Percentiles rank a stretch among this genome's conserved stretches.
Conservation (phyloP, 495 filamentous ascomycete genomes). For the Penicillium pancosmium region DNA sequence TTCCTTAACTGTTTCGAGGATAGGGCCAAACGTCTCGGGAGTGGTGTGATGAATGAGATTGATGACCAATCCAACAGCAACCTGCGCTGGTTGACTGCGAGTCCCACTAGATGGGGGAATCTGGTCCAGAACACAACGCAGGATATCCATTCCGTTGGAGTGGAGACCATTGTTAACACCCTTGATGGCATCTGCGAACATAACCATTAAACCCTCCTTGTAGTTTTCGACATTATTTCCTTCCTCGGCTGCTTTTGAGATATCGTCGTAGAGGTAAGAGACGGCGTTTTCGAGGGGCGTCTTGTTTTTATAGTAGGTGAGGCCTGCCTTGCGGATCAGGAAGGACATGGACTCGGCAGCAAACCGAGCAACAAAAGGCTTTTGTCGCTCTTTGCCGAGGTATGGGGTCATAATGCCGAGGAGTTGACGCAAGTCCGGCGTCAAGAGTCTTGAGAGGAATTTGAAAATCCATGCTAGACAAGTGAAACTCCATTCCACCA, state of each 20-base stretch:
- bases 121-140: conserved; percentile 60
- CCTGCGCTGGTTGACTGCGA: conserved; percentile 51
- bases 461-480: conserved; percentile 97
- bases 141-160: conserved; percentile 74
- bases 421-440: conserved; percentile 81
- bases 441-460: conserved; percentile 83
- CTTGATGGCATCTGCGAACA: conserved; percentile 87
- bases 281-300: conserved; percentile 68
- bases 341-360: conserved; percentile 95
- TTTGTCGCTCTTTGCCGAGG: conserved; percentile 80
- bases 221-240: conserved; percentile 59
- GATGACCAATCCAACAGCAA: conserved; percentile 73
- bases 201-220: conserved; percentile 83
- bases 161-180: conserved; percentile 78
- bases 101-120: conserved; percentile 54
- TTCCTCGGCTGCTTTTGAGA: conserved; percentile 54
- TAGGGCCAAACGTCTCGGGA: conserved; percentile 60
- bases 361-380: conserved; percentile 83
- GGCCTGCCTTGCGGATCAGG: conserved; percentile 82
- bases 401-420: conserved; percentile 82
- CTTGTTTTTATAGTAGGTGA: conserved; percentile 70
- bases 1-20: conserved; percentile 60
- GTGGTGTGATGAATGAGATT: conserved; percentile 82
- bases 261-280: conserved; percentile 66
- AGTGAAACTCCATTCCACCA: conserved; percentile 95